Evolutionary conservation across 2,329 filamentous ascomycete genomes (phyloP).

Genomic region (Alternaria ethzedia): DNA sequence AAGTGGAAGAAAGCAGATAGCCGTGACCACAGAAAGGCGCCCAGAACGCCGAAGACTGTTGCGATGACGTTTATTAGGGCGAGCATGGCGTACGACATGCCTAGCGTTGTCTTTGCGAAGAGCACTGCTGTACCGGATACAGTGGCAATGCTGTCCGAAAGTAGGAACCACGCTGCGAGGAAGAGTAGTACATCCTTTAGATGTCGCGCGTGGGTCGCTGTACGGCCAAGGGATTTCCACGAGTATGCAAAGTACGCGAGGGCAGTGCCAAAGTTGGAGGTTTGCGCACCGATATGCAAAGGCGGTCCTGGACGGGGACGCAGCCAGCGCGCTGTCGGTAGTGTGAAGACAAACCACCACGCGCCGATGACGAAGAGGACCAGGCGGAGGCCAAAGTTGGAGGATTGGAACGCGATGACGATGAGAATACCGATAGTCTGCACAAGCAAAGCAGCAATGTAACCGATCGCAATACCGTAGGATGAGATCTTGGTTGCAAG

Average conservation of each 20-base stretch:
- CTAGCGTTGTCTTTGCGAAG: conserved; percentile 90
- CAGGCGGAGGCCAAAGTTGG: conserved; percentile 83
- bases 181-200: conserved; percentile 79
- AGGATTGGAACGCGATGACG: conserved; percentile 66
- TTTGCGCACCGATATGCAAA: conserved; percentile 40
- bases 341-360: conserved; percentile 93
- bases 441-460: conserved; percentile 82
- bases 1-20: conserved; percentile 74
- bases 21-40: conserved; percentile 88
- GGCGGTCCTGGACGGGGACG: conserved; percentile 88
- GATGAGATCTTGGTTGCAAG: conserved; percentile 91
- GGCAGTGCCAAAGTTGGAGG: conserved; percentile 58
- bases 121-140: conserved; percentile 93
- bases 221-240: conserved; percentile 86
- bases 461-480: conserved; percentile 91
- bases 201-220: conserved; percentile 74
- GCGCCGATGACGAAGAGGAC: conserved; percentile 85
- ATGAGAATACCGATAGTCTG: conserved; percentile 83
- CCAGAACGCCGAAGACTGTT: conserved; percentile 80
- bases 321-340: conserved; percentile 87
- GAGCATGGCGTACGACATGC: conserved; percentile 86
- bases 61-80: conserved; percentile 94
- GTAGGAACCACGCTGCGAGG: conserved; percentile 88
- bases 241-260: conserved; percentile 78
- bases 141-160: conserved; percentile 93